phyloP scores from a whole-genome alignment of 139 green algal species.

The Trebouxia sp. region DNA sequence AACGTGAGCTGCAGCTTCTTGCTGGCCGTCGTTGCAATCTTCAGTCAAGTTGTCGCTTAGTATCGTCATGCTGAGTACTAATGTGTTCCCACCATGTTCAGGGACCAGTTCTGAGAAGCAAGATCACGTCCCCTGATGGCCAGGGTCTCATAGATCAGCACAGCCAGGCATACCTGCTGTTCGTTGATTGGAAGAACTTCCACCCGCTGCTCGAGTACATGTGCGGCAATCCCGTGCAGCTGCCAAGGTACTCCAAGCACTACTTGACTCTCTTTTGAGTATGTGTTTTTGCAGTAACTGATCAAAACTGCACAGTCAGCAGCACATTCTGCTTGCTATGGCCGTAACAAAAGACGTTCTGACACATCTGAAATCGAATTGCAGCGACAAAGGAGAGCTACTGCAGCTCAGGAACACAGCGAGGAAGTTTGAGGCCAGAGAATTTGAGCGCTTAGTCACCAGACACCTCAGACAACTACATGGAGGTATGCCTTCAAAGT shows the following conservation, averaged over 20 bases:
- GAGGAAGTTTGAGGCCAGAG: neutral
- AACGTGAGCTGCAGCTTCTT: too few species aligned
- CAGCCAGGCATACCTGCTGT: neutral
- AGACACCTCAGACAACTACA: neutral
- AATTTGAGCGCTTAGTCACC: neutral
- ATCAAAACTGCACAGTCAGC: too few species aligned
- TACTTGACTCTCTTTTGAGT: too few species aligned
- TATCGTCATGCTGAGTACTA: too few species aligned
- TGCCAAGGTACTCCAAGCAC: constrained; percentile 6
- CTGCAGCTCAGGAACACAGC: neutral
- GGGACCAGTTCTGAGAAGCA: neutral
- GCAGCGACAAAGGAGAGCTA: neutral
- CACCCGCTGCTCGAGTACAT: neutral
- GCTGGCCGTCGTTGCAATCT: too few species aligned
- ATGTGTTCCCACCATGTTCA: too few species aligned
- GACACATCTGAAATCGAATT: too few species aligned
- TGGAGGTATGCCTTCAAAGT: too few species aligned
- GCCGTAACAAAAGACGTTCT: too few species aligned
- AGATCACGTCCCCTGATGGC: constrained; percentile 1
- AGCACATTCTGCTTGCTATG: too few species aligned
- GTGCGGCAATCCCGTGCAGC: neutral
- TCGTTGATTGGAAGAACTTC: constrained; percentile 12
- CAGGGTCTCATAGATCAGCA: constrained; percentile 3
- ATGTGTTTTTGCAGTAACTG: too few species aligned
- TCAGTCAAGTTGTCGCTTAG: too few species aligned